Evolutionary conservation across 805 yeast genomes (phyloP).

Genomic region (Candida nanaspora): DNA sequence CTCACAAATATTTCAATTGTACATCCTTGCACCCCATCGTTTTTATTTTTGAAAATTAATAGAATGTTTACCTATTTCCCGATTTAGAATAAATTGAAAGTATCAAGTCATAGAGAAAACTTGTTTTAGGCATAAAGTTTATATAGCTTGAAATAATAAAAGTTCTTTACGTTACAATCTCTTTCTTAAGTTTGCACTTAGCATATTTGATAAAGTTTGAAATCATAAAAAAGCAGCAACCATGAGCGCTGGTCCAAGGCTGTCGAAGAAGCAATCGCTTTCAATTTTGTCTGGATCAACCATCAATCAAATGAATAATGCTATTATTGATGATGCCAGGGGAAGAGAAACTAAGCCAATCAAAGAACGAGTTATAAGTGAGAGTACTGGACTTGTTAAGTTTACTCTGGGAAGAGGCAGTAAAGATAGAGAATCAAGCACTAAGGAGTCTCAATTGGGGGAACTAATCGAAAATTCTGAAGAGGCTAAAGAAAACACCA

Average conservation of each 20-base stretch:
- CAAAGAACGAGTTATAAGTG: slow-evolving; percentile 38
- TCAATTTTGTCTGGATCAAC: slow-evolving; percentile 24
- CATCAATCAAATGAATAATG: slow-evolving; percentile 15
- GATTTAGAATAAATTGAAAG: background rate
- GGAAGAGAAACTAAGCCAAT: slow-evolving; percentile 13
- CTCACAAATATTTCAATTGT: too few species aligned
- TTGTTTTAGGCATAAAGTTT: too few species aligned
- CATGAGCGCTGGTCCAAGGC: too few species aligned
- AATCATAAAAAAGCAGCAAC: too few species aligned
- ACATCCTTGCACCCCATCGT: too few species aligned
- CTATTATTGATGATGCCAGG: background rate
- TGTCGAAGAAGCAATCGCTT: slow-evolving; percentile 24
- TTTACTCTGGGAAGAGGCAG: slow-evolving; percentile 24
- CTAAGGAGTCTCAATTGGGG: too few species aligned
- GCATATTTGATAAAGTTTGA: too few species aligned
- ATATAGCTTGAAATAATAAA: too few species aligned
- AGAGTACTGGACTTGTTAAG: slow-evolving; percentile 44
- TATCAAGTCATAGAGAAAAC: background rate
- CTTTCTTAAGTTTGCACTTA: too few species aligned
- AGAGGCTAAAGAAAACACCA: background rate
- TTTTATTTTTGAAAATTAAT: too few species aligned
- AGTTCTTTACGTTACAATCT: too few species aligned
- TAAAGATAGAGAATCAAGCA: background rate
- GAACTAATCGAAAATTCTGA: too few species aligned
- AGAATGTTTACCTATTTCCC: background rate